Evolutionary conservation across 306 rosid species (phyloP).

Genomic region (Corylus americana): DNA sequence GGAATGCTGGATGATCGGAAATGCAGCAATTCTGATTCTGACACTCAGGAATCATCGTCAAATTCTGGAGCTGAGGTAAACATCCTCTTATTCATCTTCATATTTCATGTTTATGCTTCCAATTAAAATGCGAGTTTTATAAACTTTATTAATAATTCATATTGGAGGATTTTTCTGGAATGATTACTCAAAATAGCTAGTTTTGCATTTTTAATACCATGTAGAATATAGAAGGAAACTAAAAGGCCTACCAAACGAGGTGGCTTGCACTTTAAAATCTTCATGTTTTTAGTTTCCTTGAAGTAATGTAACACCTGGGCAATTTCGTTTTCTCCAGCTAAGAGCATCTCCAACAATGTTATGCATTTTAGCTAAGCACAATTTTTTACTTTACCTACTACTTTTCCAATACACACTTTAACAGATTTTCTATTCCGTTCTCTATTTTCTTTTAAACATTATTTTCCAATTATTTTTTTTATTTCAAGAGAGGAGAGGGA

Average conservation of each 20-base stretch:
- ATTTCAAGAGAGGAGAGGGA: too few relatives aligned
- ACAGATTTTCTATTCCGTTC: too few relatives aligned
- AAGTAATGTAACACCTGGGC: not conserved
- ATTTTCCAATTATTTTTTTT: too few relatives aligned
- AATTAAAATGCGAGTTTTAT: not conserved
- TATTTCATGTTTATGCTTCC: not conserved
- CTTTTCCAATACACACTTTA: too few relatives aligned
- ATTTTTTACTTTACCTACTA: too few relatives aligned
- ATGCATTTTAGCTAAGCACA: too few relatives aligned
- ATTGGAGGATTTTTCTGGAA: not conserved
- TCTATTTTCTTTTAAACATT: too few relatives aligned
- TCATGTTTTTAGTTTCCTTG: not conserved
- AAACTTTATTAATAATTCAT: not conserved
- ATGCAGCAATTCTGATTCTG: slow-evolving; percentile 15
- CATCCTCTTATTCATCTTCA: not conserved
- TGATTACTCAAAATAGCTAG: not conserved
- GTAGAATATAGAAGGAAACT: not conserved
- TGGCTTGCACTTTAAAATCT: not conserved
- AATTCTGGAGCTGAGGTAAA: slow-evolving; percentile 11
- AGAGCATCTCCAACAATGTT: too few relatives aligned
- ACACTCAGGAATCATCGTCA: not conserved
- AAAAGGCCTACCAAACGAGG: not conserved
- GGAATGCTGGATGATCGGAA: not conserved
- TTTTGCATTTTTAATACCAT: not conserved
- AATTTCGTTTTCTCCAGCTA: not conserved